Conservation (phyloP, 495 filamentous ascomycete genomes). For the Neurospora cerealis region DNA sequence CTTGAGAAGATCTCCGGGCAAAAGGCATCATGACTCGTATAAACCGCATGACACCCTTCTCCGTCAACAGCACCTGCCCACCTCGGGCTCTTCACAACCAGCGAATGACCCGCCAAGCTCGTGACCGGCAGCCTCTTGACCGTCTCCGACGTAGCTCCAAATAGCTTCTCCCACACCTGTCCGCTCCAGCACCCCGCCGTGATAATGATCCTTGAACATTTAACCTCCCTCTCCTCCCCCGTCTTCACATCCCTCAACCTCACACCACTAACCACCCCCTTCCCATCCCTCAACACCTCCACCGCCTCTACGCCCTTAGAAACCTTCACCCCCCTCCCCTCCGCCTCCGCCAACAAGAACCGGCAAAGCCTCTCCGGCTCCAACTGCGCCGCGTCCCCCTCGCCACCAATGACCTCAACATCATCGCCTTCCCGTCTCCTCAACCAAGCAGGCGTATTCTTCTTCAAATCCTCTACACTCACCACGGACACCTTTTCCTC, state of each 20-base stretch:
- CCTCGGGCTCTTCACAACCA: conserved; percentile 54
- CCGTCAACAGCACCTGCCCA: conserved; percentile 32
- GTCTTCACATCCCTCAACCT: conserved; percentile 32
- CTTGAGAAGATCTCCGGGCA: conserved; percentile 68
- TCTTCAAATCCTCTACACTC: background rate
- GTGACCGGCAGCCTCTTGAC: conserved; percentile 37
- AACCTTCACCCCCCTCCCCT: conserved; percentile 50
- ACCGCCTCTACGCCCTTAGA: conserved; percentile 54
- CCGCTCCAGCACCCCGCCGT: conserved; percentile 63
- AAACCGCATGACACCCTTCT: conserved; percentile 56
- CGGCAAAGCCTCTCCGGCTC: conserved; percentile 50
- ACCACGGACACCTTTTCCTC: conserved; percentile 11
- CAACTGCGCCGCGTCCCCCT: conserved; percentile 56
- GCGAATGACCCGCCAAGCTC: conserved; percentile 60
- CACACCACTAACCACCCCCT: conserved; percentile 36
- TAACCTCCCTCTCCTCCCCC: conserved; percentile 44
- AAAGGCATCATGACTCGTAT: conserved; percentile 51
- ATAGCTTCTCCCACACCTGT: conserved; percentile 50
- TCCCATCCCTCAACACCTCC: conserved; percentile 38
- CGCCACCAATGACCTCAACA: conserved; percentile 53
- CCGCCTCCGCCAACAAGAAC: conserved; percentile 50
- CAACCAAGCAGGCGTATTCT: conserved; percentile 49
- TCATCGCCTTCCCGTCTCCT: conserved; percentile 36
- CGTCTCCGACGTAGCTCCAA: conserved; percentile 40
- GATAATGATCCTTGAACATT: conserved; percentile 50